Evolutionary conservation across 2,329 filamentous ascomycete species (phyloP).

Genomic region (Aureobasidium melanogenum): DNA sequence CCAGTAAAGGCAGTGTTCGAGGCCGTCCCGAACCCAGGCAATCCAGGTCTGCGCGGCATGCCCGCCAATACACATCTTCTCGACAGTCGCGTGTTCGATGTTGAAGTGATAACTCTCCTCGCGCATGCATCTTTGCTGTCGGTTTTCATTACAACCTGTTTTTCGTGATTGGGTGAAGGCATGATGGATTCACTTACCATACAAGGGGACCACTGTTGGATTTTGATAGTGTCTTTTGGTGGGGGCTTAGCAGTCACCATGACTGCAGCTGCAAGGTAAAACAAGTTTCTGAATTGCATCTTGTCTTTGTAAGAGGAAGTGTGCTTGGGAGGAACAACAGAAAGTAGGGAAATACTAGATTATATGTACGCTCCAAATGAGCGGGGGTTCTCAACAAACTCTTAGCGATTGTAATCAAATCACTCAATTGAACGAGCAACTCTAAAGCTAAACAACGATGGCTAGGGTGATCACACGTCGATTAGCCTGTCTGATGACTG

Average conservation of each 20-base stretch:
- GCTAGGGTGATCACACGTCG: not conserved
- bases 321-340: not conserved
- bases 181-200: not conserved
- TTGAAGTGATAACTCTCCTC: not conserved
- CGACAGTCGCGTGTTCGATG: not conserved
- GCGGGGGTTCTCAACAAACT: not conserved
- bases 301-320: not conserved
- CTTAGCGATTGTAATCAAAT: not conserved
- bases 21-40: not conserved
- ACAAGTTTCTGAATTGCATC: not conserved
- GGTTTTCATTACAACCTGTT: not conserved
- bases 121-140: not conserved
- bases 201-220: not conserved
- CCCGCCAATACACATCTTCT: not conserved
- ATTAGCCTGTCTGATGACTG: not conserved
- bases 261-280: not conserved
- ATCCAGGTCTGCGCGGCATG: not conserved
- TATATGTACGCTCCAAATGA: not conserved
- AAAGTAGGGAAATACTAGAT: not conserved
- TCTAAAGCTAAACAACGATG: not conserved
- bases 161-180: not conserved
- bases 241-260: not conserved
- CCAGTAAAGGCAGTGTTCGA: not conserved
- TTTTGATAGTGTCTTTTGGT: not conserved
- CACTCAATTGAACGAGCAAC: not conserved